phyloP scores from a whole-genome alignment of 1,284 basidiomycete species.

The Naganishia liquefaciens region DNA sequence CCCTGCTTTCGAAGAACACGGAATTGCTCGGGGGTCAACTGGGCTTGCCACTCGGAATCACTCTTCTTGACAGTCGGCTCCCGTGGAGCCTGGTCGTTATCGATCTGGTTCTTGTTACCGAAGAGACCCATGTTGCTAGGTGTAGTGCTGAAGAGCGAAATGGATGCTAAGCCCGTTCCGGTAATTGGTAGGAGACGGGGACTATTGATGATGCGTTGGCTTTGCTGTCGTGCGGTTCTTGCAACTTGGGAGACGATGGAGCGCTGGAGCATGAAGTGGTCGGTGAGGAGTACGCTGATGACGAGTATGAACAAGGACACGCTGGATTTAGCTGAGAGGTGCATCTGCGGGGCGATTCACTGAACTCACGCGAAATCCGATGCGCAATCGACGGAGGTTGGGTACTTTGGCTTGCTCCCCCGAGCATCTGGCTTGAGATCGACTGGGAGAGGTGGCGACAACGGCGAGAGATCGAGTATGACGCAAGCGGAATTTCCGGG shows the following conservation, averaged over 20 bases:
- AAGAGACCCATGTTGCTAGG: constrained; percentile 27
- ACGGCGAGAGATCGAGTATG: background rate
- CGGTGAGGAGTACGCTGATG: constrained; percentile 10
- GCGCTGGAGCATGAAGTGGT: constrained; percentile 25
- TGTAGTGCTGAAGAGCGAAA: constrained; percentile 24
- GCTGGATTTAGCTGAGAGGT: background rate
- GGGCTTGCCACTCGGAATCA: constrained; percentile 81
- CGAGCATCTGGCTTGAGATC: background rate
- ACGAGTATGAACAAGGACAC: constrained; percentile 1
- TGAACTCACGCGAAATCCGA: background rate
- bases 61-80: constrained; percentile 59
- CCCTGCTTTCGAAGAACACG: constrained; percentile 81
- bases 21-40: constrained; percentile 83
- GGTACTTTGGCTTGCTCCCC: background rate
- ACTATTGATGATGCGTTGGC: constrained; percentile 2
- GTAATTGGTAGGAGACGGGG: background rate
- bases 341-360: background rate
- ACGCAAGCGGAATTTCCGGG: background rate
- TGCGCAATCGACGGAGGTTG: background rate
- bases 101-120: constrained; percentile 13
- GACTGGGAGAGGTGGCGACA: background rate
- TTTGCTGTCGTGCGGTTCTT: constrained; percentile 18
- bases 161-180: constrained; percentile 6
- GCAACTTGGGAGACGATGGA: constrained; percentile 13
- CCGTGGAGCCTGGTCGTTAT: constrained; percentile 25